A percentile compares a stretch with the other conserved stretches of the same genome.
These are phyloP conservation scores for Solanum raphanifolium DNA, from an alignment of 257 asterid species.

Conservation along the genomic window DNA sequence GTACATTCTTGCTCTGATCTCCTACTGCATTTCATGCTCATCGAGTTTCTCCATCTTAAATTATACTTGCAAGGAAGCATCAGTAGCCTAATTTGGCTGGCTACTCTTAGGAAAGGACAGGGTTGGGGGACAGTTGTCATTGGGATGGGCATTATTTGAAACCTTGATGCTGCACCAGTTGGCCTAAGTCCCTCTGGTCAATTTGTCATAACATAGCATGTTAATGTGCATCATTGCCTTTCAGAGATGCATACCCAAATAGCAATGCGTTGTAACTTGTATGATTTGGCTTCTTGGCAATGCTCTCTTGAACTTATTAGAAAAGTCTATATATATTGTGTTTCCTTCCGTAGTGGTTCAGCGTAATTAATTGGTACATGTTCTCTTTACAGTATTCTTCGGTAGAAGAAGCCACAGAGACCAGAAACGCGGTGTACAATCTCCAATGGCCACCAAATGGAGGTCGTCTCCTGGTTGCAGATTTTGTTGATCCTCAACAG, in stretches of 20 bases:
- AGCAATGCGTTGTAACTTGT: not conserved
- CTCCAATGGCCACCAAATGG: constrained; percentile 30
- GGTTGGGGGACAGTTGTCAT: not conserved
- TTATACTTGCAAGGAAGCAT: not conserved
- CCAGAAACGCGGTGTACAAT: constrained; percentile 24
- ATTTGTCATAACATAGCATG: not conserved
- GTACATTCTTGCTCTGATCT: constrained; percentile 4
- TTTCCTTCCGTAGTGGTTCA: not conserved
- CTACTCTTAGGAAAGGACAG: not conserved
- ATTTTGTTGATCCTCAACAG: constrained; percentile 29
- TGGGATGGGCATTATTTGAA: not conserved
- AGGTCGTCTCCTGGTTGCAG: constrained; percentile 28
- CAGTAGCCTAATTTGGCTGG: not conserved
- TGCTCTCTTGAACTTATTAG: not conserved
- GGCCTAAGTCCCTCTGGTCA: not conserved
- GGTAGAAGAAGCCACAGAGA: constrained; percentile 23
- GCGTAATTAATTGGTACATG: not conserved
- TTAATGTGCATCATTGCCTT: not conserved
- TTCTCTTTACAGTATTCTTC: constrained; percentile 16
- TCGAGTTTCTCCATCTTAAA: not conserved
- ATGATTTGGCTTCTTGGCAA: not conserved
- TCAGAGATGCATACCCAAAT: not conserved
- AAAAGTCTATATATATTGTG: not conserved
- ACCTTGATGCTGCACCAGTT: not conserved
- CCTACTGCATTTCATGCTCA: not conserved